phyloP scores from a whole-genome alignment of 176 grass and related monocot species.

The Eleusine coracana region DNA sequence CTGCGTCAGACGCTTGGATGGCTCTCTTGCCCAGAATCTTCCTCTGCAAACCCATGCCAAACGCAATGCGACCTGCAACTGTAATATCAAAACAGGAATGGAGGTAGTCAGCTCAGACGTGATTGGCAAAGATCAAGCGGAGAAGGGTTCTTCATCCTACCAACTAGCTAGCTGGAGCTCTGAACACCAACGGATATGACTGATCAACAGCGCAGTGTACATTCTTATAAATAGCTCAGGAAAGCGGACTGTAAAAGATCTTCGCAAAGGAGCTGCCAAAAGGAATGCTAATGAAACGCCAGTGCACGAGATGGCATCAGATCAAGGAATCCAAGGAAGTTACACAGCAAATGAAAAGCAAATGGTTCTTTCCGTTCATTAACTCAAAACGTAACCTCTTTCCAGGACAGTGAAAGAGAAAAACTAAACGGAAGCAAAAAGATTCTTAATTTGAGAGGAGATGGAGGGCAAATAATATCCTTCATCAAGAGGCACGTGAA shows the following conservation, averaged over 20 bases:
- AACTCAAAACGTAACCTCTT: conserved; percentile 24
- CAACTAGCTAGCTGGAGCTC: background rate
- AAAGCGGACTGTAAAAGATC: conserved; percentile 11
- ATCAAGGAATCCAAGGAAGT: conserved; percentile 43
- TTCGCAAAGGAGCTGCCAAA: conserved; percentile 7
- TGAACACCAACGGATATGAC: conserved; percentile 10
- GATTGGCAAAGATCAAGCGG: background rate
- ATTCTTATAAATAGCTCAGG: conserved; percentile 36
- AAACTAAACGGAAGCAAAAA: conserved; percentile 23
- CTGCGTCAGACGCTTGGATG: background rate
- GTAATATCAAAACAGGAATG: background rate
- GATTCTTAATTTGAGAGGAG: conserved; percentile 16
- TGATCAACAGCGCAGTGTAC: conserved; percentile 2
- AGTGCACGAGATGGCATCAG: conserved; percentile 20
- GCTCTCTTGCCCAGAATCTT: conserved; percentile 31
- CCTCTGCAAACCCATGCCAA: conserved; percentile 37
- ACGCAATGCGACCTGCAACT: conserved; percentile 1
- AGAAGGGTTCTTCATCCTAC: conserved; percentile 3
- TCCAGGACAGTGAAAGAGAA: conserved; percentile 4
- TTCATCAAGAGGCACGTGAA: conserved; percentile 29
- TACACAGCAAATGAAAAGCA: conserved; percentile 36
- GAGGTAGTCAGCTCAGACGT: background rate
- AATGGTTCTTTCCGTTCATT: conserved; percentile 8
- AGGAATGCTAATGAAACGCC: background rate
- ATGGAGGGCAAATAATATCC: background rate